Percentiles rank a stretch among this genome's conserved stretches.
phyloP scores from a whole-genome alignment of 352 stramenopile species.

The Phytophthora uliginosa region DNA sequence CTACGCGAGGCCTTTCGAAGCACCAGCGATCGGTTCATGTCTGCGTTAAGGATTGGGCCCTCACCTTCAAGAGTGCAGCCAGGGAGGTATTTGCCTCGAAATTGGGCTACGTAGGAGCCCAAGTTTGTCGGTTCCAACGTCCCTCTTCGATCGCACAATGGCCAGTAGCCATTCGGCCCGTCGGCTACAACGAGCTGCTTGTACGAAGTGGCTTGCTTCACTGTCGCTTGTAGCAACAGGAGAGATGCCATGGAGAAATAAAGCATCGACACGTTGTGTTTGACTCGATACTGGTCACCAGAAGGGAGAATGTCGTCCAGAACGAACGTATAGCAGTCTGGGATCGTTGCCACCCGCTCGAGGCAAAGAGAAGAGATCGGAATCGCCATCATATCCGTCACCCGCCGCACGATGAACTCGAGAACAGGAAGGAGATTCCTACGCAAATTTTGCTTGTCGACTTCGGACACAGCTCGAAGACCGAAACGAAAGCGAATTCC shows the following conservation, averaged over 20 bases:
- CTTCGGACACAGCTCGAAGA: conserved; percentile 62
- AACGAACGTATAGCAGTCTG: conserved; percentile 82
- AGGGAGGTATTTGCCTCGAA: conserved; percentile 67
- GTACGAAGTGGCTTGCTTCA: conserved; percentile 86
- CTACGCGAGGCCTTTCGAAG: conserved; percentile 67
- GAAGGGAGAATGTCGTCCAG: conserved; percentile 67
- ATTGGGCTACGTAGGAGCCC: conserved; percentile 52
- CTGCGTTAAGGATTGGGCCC: conserved; percentile 86
- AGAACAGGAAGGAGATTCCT: conserved; percentile 57
- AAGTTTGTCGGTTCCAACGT: conserved; percentile 76
- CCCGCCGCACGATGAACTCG: conserved; percentile 60
- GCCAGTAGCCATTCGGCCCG: conserved; percentile 86
- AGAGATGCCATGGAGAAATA: conserved; percentile 92
- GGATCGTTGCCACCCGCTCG: conserved; percentile 51
- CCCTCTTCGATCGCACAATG: conserved; percentile 87
- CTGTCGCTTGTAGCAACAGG: conserved; percentile 78
- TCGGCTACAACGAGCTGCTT: conserved; percentile 77
- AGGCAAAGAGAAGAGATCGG: conserved; percentile 53
- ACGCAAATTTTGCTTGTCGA: conserved; percentile 86
- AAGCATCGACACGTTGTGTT: conserved; percentile 88
- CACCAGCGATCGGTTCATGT: conserved; percentile 77
- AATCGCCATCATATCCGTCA: conserved; percentile 68
- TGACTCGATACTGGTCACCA: conserved; percentile 61
- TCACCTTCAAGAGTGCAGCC: conserved; percentile 77
- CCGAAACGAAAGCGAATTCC: conserved; percentile 87